A percentile compares a stretch with the other conserved stretches of the same genome.
Evolutionary conservation across 176 grass and related monocot species (phyloP).

Genomic region (Eragrostis nindensis): DNA sequence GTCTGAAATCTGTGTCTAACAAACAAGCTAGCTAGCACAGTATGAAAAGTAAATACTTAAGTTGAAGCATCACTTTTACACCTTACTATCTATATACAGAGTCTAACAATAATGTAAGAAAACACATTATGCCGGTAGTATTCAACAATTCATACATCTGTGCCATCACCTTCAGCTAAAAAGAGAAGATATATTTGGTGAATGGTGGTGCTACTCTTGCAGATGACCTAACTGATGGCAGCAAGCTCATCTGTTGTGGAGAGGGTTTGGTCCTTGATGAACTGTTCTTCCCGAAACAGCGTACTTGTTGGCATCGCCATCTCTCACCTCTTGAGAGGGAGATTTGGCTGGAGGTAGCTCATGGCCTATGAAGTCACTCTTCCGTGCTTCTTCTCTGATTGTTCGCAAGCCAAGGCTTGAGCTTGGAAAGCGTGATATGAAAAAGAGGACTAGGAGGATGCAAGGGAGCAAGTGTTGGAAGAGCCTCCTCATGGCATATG

Average conservation of each 20-base stretch:
- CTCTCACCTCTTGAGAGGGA: conserved; percentile 34
- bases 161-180: conserved; percentile 11
- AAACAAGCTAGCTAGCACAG: not conserved
- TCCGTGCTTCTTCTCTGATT: conserved; percentile 32
- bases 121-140: not conserved
- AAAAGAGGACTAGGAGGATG: conserved; percentile 49
- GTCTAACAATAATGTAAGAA: not conserved
- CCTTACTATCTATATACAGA: conserved; percentile 21
- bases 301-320: conserved; percentile 16
- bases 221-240: not conserved
- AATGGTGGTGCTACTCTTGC: conserved; percentile 14
- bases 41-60: not conserved
- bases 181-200: not conserved
- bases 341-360: conserved; percentile 35
- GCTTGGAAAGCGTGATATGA: conserved; percentile 37
- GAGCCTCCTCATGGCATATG: conserved; percentile 39
- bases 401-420: conserved; percentile 45
- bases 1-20: not conserved
- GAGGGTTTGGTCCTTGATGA: conserved; percentile 80
- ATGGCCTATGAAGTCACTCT: conserved; percentile 14
- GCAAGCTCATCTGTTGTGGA: conserved; percentile 58
- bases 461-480: conserved; percentile 29
- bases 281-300: conserved; percentile 60
- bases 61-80: not conserved
- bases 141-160: conserved; percentile 25